Base-by-base conservation (phyloP, 2,329 filamentous ascomycete species). In the Pestalotiopsis fici region DNA sequence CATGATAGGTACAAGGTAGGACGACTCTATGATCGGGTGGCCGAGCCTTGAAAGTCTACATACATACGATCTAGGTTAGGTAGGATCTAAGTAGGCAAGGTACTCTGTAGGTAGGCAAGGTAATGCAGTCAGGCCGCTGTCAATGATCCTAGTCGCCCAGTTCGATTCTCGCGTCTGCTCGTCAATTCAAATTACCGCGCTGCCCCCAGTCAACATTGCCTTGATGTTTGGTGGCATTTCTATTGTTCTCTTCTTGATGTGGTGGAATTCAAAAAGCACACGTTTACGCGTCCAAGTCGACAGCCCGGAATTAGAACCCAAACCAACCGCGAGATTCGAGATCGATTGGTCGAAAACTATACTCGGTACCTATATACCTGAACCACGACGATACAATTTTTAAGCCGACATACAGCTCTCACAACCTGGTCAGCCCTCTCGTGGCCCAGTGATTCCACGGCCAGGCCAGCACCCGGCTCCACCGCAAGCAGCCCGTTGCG, bases 401-500 rank as follows among this genome's bases (percentile, higher is more conserved):
- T 18, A 9, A 50, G 43, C 43, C 43, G n/a, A 50, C 43, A n/a
- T 50, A 50, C 43, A 50, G 31, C n/a, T 35, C 31, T 11, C n/a
- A 50, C 18, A 50, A 2, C 43, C 9, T 50, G 5, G n/a, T n/a
- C 43, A 23, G 43, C 18, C 43, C 43, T 50, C 43, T 50, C 9
- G 43, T n/a, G 43, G 7, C 43, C 43, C 43, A 50, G 43, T 18
- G 18, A 50, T n/a, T 21, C 21, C 18, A 18, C 59, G 39, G 61
- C 61, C 61, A 64, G 47, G 50, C 55, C 61, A 64, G 25, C 55
- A 15, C 7, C 39, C 59, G 47, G 23, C 61, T 64, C 61, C 61
- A 64, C 61, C 31, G 47, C 61, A 43, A 28, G 61, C 13, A 6
- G 43, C 43, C n/a, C 13, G 7, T n/a, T 50, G 43, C 43, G 43